Base-by-base conservation (phyloP, 352 stramenopile genomes). In the Phytophthora pistaciae region DNA sequence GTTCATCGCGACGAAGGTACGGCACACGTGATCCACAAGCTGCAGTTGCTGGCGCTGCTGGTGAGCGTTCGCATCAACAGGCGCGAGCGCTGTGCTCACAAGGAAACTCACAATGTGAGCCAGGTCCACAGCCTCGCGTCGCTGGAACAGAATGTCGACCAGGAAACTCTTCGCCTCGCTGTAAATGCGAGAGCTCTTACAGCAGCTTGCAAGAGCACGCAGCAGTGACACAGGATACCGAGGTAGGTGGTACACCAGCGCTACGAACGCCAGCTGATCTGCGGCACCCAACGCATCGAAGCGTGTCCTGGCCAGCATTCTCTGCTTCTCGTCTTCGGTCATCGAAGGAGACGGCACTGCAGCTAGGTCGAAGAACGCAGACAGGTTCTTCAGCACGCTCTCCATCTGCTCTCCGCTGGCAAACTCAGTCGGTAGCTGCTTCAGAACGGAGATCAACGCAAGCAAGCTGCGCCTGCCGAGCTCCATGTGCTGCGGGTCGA, bases 101-200 rank as follows among this genome's bases (percentile, higher is more conserved):
- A 94, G 78, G 70, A 96, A 96, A 60, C 87, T 94, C 25, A 93
- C 81, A 16, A 96, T 78, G 62, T 92, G 85, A 5, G 84, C 87
- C 2, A 94, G 77, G 62, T 96, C 85, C 46, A 96, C 63, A 58
- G 60, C 70, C 23, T 90, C 75, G 27, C 79, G 74, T 5, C 87
- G 83, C 62, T 92, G 84, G 66, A 90, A 83, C 2, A 96, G 44
- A 72, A 96, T 92, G 52, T 96, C 89, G 48, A 96, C 83, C 20
- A 94, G 67, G 53, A 94, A 96, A 33, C 78, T 93, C 75, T 96
- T 96, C n/a, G 85, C 87, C 40, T 94, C 76, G 25, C 79, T 64
- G 55, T 84, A 66, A 10, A 96, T 84, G 18, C 72, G 57, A 16
- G 69, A 20, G 59, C 83, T 93, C 64, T 96, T 94, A 71, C 89